Percentiles rank a stretch among this genome's conserved stretches.
These are phyloP conservation scores for Capsicum rhomboideum DNA, from an alignment of 257 asterid species.

Conservation along the genomic window DNA sequence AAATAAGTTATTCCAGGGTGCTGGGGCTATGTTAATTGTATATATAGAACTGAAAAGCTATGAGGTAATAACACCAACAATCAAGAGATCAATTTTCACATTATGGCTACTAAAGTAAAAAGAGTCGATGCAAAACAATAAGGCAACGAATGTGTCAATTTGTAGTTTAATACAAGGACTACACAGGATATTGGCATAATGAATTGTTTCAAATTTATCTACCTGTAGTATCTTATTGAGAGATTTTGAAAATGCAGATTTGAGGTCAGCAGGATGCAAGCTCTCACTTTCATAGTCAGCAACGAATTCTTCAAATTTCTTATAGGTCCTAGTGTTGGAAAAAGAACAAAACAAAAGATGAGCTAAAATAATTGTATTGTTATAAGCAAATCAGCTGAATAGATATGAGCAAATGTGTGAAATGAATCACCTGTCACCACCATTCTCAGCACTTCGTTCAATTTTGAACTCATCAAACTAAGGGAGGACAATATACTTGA, in stretches of 20 bases:
- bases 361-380: neutral
- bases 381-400: neutral
- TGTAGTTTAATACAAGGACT: neutral
- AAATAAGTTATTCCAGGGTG: neutral
- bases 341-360: neutral
- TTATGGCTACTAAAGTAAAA: neutral
- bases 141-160: neutral
- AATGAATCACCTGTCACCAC: slow-evolving; percentile 67
- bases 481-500: slow-evolving; percentile 62
- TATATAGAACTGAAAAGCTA: neutral
- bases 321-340: slow-evolving; percentile 41
- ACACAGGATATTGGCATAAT: neutral
- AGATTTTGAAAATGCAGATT: slow-evolving; percentile 74
- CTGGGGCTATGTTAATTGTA: neutral
- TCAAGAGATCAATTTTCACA: neutral
- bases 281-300: slow-evolving; percentile 66
- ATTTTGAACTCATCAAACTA: slow-evolving; percentile 70
- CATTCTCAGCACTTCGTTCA: slow-evolving; percentile 70
- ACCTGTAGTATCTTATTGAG: slow-evolving; percentile 73
- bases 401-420: neutral
- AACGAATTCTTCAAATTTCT: slow-evolving; percentile 48
- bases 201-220: neutral
- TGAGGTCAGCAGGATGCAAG: slow-evolving; percentile 87
- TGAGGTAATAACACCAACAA: neutral
- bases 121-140: neutral